These are phyloP conservation scores for Brassica napus DNA, from an alignment of 345 rosid species.

Conservation along the genomic window Da-Ae NC_063446.1:18346501-18347000, in stretches of 20 bases:
- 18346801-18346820: neutral
- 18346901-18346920: constrained; percentile 77
- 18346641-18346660: constrained; percentile 54
- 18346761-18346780: neutral
- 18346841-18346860: constrained; percentile 63
- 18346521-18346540: constrained; percentile 61
- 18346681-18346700: constrained; percentile 62
- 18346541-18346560: constrained; percentile 55
- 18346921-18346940: constrained; percentile 61
- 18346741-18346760: constrained; percentile 59
- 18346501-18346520: constrained; percentile 62
- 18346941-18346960: constrained; percentile 78
- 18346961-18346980: constrained; percentile 76
- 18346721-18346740: constrained; percentile 77
- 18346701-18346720: constrained; percentile 67
- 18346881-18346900: constrained; percentile 76
- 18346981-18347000: constrained; percentile 68
- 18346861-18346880: constrained; percentile 59
- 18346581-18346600: constrained; percentile 68
- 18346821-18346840: constrained; percentile 70
- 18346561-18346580: constrained; percentile 86
- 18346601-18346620: constrained; percentile 67
- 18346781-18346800: constrained; percentile 13
- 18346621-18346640: constrained; percentile 69
- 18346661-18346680: constrained; percentile 60